A percentile compares a stretch with the other conserved stretches of the same genome.
Evolutionary conservation across 805 yeast genomes (phyloP).

Genomic region (Saccharomycopsis babjevae): DNA sequence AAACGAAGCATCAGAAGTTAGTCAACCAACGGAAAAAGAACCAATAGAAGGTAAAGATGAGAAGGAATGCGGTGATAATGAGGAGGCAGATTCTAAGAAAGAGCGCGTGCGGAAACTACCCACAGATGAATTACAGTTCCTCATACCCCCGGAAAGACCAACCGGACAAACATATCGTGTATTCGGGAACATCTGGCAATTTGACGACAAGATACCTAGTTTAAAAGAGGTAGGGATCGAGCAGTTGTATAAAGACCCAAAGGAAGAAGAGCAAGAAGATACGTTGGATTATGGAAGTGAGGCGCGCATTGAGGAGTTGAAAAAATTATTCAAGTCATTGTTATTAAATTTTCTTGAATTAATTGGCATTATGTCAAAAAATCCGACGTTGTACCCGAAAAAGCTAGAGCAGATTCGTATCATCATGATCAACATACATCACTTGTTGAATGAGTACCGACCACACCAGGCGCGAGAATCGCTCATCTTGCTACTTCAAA

Average conservation of each 20-base stretch:
- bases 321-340: conserved; percentile 68
- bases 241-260: conserved; percentile 50
- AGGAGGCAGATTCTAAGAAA: conserved; percentile 23
- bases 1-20: conserved; percentile 17
- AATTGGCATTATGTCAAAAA: conserved; percentile 62
- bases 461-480: conserved; percentile 94
- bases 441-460: conserved; percentile 80
- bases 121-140: conserved; percentile 42
- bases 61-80: conserved; percentile 23
- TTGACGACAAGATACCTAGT: conserved; percentile 61
- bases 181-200: conserved; percentile 86
- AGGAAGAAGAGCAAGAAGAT: neutral
- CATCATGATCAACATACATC: conserved; percentile 82
- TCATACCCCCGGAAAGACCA: conserved; percentile 59
- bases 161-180: conserved; percentile 61
- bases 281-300: conserved; percentile 37
- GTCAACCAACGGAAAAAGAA: conserved; percentile 15
- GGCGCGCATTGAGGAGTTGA: conserved; percentile 59
- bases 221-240: conserved; percentile 67
- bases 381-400: conserved; percentile 52
- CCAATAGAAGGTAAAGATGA: conserved; percentile 19
- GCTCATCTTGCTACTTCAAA: conserved; percentile 60
- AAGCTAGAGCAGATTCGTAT: conserved; percentile 74
- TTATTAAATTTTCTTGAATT: conserved; percentile 74
- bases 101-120: conserved; percentile 21